Evolutionary conservation across 2,329 filamentous ascomycete species (phyloP).

Genomic region (Sphaerulina populicola): DNA sequence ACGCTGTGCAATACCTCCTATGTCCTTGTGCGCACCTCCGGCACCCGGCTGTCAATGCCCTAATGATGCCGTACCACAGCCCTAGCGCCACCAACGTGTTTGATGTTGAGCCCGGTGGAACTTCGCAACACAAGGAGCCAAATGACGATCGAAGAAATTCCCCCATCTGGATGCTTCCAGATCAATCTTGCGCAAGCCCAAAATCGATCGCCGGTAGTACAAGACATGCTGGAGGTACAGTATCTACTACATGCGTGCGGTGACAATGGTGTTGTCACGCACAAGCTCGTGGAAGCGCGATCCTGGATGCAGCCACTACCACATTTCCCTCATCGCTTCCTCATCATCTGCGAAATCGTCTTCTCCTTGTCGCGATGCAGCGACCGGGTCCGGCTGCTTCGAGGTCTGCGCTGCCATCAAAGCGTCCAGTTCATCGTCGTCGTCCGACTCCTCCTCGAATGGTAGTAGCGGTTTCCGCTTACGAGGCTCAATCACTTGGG

Average conservation of each 20-base stretch:
- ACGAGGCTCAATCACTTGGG: neutral
- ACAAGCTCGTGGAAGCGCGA: neutral
- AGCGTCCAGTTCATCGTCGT: constrained; percentile 42
- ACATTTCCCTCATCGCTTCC: constrained; percentile 52
- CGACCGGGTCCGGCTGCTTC: neutral
- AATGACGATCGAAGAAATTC: neutral
- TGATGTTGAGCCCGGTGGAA: constrained; percentile 9
- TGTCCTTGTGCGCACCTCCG: constrained; percentile 2
- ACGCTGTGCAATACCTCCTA: constrained; percentile 3
- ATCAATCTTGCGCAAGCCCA: neutral
- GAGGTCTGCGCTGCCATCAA: constrained; percentile 44
- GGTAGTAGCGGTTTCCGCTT: constrained; percentile 17
- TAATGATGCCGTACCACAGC: constrained; percentile 8
- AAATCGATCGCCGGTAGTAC: neutral
- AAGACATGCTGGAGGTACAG: neutral
- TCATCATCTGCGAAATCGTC: constrained; percentile 54
- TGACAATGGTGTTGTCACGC: neutral
- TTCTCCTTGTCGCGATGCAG: neutral
- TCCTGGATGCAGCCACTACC: neutral
- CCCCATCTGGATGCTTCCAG: neutral
- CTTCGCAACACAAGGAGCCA: constrained; percentile 1
- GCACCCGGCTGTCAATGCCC: neutral
- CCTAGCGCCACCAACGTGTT: constrained; percentile 16
- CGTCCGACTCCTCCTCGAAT: constrained; percentile 19
- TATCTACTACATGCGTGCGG: neutral